Evolutionary conservation across 2,329 filamentous ascomycete genomes (phyloP).

Genomic region (Aspergillus chevalieri): DNA sequence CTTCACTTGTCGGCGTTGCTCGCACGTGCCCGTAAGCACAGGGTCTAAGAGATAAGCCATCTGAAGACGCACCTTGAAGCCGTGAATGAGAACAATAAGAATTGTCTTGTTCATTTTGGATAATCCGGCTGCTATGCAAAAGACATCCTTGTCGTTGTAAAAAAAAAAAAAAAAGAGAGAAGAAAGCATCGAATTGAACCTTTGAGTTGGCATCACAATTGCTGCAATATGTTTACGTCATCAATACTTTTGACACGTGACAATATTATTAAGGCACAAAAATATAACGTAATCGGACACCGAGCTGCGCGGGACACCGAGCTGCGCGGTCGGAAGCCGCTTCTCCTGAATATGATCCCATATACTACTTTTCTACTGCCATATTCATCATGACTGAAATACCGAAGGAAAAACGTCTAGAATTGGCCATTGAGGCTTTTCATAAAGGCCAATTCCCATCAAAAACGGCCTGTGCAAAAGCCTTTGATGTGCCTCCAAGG

Average conservation of each 20-base stretch:
- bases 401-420: no score
- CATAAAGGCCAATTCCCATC: no score
- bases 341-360: no score
- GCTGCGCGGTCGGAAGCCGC: no score
- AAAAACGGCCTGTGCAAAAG: no score
- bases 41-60: neutral
- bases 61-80: conserved; percentile 39
- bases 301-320: no score
- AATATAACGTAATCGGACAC: neutral
- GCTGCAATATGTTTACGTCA: neutral
- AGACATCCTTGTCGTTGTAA: conserved; percentile 5
- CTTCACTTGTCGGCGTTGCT: neutral
- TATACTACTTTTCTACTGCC: no score
- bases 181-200: neutral
- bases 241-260: neutral
- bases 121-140: neutral
- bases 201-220: neutral
- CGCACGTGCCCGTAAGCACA: neutral
- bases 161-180: no score
- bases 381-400: no score
- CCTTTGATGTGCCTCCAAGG: no score
- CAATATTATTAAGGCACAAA: neutral
- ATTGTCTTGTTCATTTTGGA: conserved; percentile 40
- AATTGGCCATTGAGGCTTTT: no score
- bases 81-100: conserved; percentile 44